These are phyloP conservation scores for Nigrograna mackinnonii DNA, from an alignment of 2,329 filamentous ascomycete genomes.

Conservation along the genomic window DNA sequence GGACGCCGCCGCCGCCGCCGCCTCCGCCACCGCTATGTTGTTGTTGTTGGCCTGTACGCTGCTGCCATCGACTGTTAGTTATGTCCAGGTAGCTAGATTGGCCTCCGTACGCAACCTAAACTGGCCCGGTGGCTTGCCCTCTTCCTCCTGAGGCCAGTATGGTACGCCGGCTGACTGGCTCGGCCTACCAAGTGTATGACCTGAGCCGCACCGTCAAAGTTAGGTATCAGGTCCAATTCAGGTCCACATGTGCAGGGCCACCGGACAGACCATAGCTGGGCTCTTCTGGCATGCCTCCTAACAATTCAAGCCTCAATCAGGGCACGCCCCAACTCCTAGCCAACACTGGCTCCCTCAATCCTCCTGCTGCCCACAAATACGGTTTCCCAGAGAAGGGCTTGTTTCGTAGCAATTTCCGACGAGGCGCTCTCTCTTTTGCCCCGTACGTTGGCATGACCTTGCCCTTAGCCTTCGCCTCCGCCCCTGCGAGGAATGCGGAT, in stretches of 20 bases:
- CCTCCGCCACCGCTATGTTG: too few relatives aligned
- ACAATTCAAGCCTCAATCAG: slow-evolving; percentile 22
- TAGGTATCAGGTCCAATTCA: slow-evolving; percentile 22
- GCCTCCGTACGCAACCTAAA: too few relatives aligned
- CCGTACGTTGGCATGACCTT: slow-evolving; percentile 5
- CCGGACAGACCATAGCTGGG: slow-evolving; percentile 21
- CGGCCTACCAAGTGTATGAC: too few relatives aligned
- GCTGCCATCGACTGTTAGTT: too few relatives aligned
- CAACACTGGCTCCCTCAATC: slow-evolving; percentile 23
- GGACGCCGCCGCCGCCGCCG: too few relatives aligned
- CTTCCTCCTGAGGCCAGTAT: too few relatives aligned
- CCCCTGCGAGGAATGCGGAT: slow-evolving; percentile 15
- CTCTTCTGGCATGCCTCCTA: slow-evolving; percentile 23
- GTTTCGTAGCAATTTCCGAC: slow-evolving; percentile 26
- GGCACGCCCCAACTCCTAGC: slow-evolving; percentile 22
- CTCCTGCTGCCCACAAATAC: slow-evolving; percentile 19
- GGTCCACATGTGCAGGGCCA: slow-evolving; percentile 14
- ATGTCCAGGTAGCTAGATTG: too few relatives aligned
- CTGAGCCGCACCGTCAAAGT: too few relatives aligned
- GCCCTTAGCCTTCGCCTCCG: slow-evolving; percentile 15
- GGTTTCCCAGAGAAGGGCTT: slow-evolving; percentile 16
- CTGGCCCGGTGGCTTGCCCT: too few relatives aligned
- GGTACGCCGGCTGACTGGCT: too few relatives aligned
- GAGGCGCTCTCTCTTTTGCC: slow-evolving; percentile 14
- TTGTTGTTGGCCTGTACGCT: too few relatives aligned